Conservation (phyloP, 805 yeast species). For the Starmerella davenportii region DNA sequence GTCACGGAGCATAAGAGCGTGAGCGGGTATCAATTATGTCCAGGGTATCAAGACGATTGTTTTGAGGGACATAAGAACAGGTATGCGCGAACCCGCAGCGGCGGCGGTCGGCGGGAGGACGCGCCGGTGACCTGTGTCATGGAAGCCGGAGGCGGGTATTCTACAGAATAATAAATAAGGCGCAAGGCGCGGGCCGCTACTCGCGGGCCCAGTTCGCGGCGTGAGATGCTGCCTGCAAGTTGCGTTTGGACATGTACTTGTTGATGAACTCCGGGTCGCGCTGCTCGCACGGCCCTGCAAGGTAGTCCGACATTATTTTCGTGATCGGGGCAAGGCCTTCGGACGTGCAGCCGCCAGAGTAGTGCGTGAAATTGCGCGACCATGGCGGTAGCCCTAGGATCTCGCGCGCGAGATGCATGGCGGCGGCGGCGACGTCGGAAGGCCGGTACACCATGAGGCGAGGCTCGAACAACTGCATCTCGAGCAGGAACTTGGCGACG, state of each 20-base stretch:
- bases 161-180: too few relatives aligned
- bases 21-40: too few relatives aligned
- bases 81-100: too few relatives aligned
- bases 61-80: too few relatives aligned
- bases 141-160: too few relatives aligned
- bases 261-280: conserved; percentile 63
- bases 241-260: conserved; percentile 78
- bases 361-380: conserved; percentile 76
- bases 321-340: conserved; percentile 55
- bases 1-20: too few relatives aligned
- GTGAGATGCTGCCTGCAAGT: conserved; percentile 40
- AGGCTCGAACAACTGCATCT: conserved; percentile 58
- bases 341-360: conserved; percentile 75
- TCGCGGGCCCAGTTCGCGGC: conserved; percentile 18
- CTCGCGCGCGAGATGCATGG: conserved; percentile 66
- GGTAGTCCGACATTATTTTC: conserved; percentile 55
- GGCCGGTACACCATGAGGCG: conserved; percentile 58
- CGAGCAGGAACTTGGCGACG: conserved; percentile 67
- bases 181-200: too few relatives aligned
- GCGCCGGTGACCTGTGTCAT: too few relatives aligned
- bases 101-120: too few relatives aligned
- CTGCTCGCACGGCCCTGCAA: conserved; percentile 62
- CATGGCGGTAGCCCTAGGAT: conserved; percentile 46
- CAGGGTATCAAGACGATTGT: too few relatives aligned
- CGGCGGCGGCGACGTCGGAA: conserved; percentile 66